Evolutionary conservation across 495 filamentous ascomycete species (phyloP), one percentile per base, ranked within the genome.

Genomic region (Podospora didyma): DNA sequence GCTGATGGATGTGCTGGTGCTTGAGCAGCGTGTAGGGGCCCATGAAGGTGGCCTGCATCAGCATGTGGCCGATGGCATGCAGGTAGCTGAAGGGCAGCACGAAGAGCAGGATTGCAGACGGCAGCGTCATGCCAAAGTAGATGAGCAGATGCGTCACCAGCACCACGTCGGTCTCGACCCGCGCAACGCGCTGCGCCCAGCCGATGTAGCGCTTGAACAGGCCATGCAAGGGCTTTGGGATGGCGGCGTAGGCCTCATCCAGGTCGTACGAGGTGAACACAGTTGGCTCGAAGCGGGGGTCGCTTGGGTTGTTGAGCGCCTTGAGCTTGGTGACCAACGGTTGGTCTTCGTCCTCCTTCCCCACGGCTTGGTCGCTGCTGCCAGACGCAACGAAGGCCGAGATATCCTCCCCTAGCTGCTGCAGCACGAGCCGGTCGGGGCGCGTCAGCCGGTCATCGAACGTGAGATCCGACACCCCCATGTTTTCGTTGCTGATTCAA

Each of bases 1-100:
- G 79, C 69, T 81, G 82, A 68, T 93, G 89, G 59, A 92, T 91
- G 67, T 92, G 89, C 57, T 92, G 87, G 62, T 92, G 89, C 73
- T 86, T 85, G 83, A 93, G 84, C 35, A 93, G 73, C 0, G 89
- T 92, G 71, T 88, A 93, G 11, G 82, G 75, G 21, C 89, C 89
- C 31, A 80, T 76, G 62, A 85, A 90, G 54, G 72, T 87, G 35
- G 75, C 61, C 54, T 85, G 80, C 73, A 89, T 79, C 28, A 79
- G 53, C 62, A 76, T 76, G 66, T 93, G 89, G 41, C 80, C 31
- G 34, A 86, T 44, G 14, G 78, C 89, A 66, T 90, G 89, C 3
- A 75, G 41, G 65, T 79, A 89, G 31, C 76, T 78, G 68, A 93
- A 93, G 53, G 26, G 26, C 4, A 73, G 62, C 61, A 77, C 75